Percentiles rank a stretch among this genome's conserved stretches.
Conservation (phyloP, 441 rosid species). For the Populus trichocarpa region DNA sequence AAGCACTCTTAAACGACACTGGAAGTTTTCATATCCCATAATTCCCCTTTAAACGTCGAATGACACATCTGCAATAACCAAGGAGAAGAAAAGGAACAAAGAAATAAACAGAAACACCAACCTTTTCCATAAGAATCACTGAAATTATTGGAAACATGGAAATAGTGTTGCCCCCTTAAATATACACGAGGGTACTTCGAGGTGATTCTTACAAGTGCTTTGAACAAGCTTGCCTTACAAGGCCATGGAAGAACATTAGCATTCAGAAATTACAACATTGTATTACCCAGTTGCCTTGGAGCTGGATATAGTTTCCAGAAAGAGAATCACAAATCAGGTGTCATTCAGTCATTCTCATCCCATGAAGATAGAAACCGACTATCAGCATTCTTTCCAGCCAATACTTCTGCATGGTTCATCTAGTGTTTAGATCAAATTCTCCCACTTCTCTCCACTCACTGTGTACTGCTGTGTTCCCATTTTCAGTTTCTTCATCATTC, state of each 20-base stretch:
- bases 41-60: background rate
- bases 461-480: conserved; percentile 61
- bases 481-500: conserved; percentile 87
- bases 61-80: background rate
- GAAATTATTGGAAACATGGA: background rate
- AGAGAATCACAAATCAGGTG: background rate
- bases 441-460: conserved; percentile 72
- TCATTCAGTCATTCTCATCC: background rate
- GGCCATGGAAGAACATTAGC: background rate
- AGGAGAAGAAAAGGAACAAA: background rate
- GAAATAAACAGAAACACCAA: background rate
- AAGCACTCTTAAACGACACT: background rate
- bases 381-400: background rate
- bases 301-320: background rate
- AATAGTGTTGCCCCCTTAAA: background rate
- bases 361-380: background rate
- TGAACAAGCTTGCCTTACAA: background rate
- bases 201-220: background rate
- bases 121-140: background rate
- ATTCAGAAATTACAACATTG: background rate
- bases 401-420: conserved; percentile 27
- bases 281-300: background rate
- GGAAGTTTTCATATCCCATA: too few species aligned
- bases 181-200: background rate
- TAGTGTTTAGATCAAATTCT: conserved; percentile 75